Base-by-base conservation (phyloP, 192 early-diverging fungal species). In the Linnemannia exigua region DNA sequence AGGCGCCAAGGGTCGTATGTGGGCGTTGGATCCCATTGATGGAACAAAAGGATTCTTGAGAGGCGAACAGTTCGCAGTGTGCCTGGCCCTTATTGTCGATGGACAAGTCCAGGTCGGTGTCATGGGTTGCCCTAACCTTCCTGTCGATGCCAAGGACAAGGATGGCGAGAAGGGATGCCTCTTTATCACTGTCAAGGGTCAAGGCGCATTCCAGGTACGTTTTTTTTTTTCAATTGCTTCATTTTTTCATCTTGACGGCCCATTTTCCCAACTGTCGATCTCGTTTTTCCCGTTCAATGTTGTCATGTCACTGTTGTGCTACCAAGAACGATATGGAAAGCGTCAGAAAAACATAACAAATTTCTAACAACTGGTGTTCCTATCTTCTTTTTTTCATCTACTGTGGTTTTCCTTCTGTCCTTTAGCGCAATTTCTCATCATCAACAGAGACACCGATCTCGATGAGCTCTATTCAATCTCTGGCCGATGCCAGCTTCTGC, bases 31-130 rank as follows among this genome's bases (percentile, higher is more conserved):
- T 82, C 95, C 95, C 16, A 93, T 96, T 88, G 97, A 99, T 88
- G 99, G 99, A n/a, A 99, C 99, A 37, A 99, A 98, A 87, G 99
- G 99, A 31, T 99, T 99, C 81, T 88, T 99, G 87, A 92, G 99
- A 68, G 97, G 98, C 73, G 97, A 97, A 84, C 99, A 99, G 90
- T 99, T 93, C 89, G 97, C 98, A 1, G 97, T 99, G 5, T 99
- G 98, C 80, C 90, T 99, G 38, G 96, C 97, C 22, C 89, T 99
- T 66, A 94, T 99, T 77, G 89, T 95, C 3, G 95, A 99, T 85
- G 97, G 98, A 28, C 81, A 93, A 22, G 98, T 99, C 14, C 88
- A 95, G 77, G 88, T 99, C 17, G 98, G 96, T 38, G 96, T 99
- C 50, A 91, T 97, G 79, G 97, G 98, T 5, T 95, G 94, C 74